Conservation (phyloP, 2,329 filamentous ascomycete species). For the Ophiostoma tasmaniense region DNA sequence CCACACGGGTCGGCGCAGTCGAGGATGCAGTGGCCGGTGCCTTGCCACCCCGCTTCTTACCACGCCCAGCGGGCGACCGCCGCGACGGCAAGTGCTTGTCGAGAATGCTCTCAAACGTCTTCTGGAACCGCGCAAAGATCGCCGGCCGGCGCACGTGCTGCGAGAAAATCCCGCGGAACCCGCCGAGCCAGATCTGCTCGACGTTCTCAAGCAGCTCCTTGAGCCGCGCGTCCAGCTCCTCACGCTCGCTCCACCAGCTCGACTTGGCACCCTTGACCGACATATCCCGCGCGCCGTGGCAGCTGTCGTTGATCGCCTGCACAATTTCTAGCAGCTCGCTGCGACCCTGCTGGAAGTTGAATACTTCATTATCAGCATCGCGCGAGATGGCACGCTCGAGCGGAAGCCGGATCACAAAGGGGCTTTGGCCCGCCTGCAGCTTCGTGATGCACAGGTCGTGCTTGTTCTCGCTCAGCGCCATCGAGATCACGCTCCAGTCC, state of each 20-base stretch:
- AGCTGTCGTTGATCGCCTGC: constrained; percentile 69
- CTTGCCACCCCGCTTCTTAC: constrained; percentile 28
- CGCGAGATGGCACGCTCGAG: constrained; percentile 73
- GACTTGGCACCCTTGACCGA: constrained; percentile 65
- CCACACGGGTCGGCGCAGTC: constrained; percentile 30
- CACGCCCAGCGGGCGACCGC: constrained; percentile 42
- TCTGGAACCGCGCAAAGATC: constrained; percentile 66
- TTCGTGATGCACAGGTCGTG: constrained; percentile 88
- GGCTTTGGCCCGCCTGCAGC: constrained; percentile 63
- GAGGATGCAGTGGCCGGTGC: constrained; percentile 15
- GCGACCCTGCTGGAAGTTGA: constrained; percentile 74
- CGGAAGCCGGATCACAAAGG: constrained; percentile 80
- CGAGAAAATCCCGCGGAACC: constrained; percentile 90
- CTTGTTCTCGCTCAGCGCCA: constrained; percentile 71
- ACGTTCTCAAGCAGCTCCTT: constrained; percentile 74
- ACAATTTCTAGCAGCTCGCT: constrained; percentile 78
- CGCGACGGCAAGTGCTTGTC: constrained; percentile 81
- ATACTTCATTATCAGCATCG: constrained; percentile 59
- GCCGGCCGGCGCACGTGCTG: constrained; percentile 55
- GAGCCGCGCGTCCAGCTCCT: constrained; percentile 68
- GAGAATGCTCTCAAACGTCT: constrained; percentile 68
- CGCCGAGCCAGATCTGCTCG: constrained; percentile 88
- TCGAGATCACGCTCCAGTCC: constrained; percentile 76
- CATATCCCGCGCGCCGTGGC: constrained; percentile 64
- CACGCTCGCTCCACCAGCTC: constrained; percentile 84